Conservation (phyloP, 2,329 filamentous ascomycete genomes). For the Aspergillus transmontanensis region DNA sequence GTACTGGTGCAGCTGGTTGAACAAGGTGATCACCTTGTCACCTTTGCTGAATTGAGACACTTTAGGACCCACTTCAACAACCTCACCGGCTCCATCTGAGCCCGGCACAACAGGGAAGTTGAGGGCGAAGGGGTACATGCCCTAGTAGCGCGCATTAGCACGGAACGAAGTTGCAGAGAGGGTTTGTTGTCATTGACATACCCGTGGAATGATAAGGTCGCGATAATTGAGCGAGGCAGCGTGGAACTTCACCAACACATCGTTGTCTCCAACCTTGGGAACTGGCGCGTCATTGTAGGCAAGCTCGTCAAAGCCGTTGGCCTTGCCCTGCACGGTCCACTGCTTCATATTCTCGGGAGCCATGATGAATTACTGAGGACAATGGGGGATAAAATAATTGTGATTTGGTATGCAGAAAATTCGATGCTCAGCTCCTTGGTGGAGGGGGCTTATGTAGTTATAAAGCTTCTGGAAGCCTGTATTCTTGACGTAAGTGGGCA, state of each 20-base stretch:
- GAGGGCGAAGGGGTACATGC: slow-evolving; percentile 36
- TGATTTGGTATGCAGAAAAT: not conserved
- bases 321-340: slow-evolving; percentile 56
- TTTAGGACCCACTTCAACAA: slow-evolving; percentile 55
- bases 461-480: not conserved
- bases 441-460: not conserved
- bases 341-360: slow-evolving; percentile 52
- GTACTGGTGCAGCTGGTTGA: slow-evolving; percentile 60
- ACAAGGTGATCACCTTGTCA: slow-evolving; percentile 60
- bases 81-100: slow-evolving; percentile 47
- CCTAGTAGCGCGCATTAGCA: slow-evolving; percentile 24
- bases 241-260: slow-evolving; percentile 70
- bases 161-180: not conserved
- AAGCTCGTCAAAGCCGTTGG: slow-evolving; percentile 62
- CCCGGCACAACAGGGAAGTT: slow-evolving; percentile 35
- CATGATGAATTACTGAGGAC: slow-evolving; percentile 3
- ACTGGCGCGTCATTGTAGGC: slow-evolving; percentile 56
- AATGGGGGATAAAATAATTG: not conserved
- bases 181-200: slow-evolving; percentile 47
- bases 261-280: slow-evolving; percentile 66
- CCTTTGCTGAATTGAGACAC: slow-evolving; percentile 60
- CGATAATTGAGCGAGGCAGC: slow-evolving; percentile 55
- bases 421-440: not conserved
- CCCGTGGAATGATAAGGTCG: slow-evolving; percentile 50
- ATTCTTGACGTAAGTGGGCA: slow-evolving; percentile 15